Evolutionary conservation across 495 filamentous ascomycete genomes (phyloP).

Genomic region (Podospora pseudoanserina): DNA sequence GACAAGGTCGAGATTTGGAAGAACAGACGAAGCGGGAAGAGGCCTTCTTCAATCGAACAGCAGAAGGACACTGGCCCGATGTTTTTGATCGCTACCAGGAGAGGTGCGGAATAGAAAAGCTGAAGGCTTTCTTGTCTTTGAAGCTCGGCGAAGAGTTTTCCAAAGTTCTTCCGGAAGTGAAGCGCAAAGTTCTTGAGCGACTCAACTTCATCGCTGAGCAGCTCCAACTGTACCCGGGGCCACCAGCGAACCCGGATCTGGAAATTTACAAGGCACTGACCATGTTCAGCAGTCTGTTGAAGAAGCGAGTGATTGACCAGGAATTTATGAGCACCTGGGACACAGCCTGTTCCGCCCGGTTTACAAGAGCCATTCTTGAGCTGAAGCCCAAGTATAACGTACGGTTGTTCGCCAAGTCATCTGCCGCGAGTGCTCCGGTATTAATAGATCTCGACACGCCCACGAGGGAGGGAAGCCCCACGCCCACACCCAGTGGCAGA

Average conservation of each 20-base stretch:
- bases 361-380: constrained; percentile 34
- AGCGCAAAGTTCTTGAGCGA: constrained; percentile 52
- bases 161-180: constrained; percentile 55
- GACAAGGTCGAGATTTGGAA: constrained; percentile 44
- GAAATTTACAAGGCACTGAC: constrained; percentile 43
- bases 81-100: constrained; percentile 45
- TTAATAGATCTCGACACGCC: constrained; percentile 29
- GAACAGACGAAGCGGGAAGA: constrained; percentile 56
- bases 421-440: constrained; percentile 13
- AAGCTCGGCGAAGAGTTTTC: constrained; percentile 56
- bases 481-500: constrained; percentile 21
- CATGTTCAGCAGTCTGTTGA: constrained; percentile 40
- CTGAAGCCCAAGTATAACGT: constrained; percentile 46
- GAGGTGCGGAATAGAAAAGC: constrained; percentile 55
- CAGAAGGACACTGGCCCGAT: constrained; percentile 43
- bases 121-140: constrained; percentile 53
- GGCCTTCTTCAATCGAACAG: constrained; percentile 51
- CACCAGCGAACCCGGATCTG: constrained; percentile 49
- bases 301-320: constrained; percentile 34
- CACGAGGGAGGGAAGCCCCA: constrained; percentile 17
- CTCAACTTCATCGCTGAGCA: constrained; percentile 45
- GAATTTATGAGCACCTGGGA: constrained; percentile 30
- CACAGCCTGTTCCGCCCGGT: constrained; percentile 29
- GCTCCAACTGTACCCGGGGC: constrained; percentile 52
- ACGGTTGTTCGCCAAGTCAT: constrained; percentile 13